Evolutionary conservation across 75 land plant genomes (phyloP).

Genomic region (Azolla pinnata): DNA sequence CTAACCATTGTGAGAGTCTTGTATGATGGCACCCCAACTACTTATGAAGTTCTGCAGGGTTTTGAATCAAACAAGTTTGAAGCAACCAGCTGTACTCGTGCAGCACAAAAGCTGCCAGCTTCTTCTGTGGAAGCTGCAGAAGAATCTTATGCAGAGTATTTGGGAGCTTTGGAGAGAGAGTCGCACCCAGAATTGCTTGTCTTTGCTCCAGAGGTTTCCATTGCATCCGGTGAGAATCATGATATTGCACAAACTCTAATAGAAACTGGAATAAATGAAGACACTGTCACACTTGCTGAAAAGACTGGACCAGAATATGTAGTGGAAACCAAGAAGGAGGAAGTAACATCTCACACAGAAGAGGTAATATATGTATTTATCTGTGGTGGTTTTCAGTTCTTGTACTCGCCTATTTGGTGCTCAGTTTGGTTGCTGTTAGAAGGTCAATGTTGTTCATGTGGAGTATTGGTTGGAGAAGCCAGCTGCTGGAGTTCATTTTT

Average conservation of each 20-base stretch:
- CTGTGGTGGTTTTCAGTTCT: too few relatives aligned
- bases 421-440: too few relatives aligned
- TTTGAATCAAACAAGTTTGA: conserved; percentile 23
- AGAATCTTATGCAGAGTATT: conserved; percentile 26
- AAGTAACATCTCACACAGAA: conserved; percentile 7
- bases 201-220: conserved; percentile 23
- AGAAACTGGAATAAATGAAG: conserved; percentile 17
- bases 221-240: conserved; percentile 16
- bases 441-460: conserved; percentile 60
- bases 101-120: conserved; percentile 21
- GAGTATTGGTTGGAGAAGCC: conserved; percentile 77
- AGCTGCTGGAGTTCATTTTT: conserved; percentile 60
- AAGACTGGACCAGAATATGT: conserved; percentile 14
- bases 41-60: conserved; percentile 34
- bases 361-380: conserved; percentile 5
- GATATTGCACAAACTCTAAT: conserved; percentile 15
- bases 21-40: conserved; percentile 67
- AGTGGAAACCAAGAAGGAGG: conserved; percentile 16
- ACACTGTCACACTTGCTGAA: conserved; percentile 1
- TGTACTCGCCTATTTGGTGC: too few relatives aligned
- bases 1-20: conserved; percentile 55
- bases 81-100: conserved; percentile 26
- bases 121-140: conserved; percentile 73
- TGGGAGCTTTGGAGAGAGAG: conserved; percentile 50
- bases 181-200: conserved; percentile 59